Evolutionary conservation across 805 yeast genomes (phyloP), one percentile per base, ranked within the genome.

Genomic region (Schizosaccharomyces octosporus): DNA sequence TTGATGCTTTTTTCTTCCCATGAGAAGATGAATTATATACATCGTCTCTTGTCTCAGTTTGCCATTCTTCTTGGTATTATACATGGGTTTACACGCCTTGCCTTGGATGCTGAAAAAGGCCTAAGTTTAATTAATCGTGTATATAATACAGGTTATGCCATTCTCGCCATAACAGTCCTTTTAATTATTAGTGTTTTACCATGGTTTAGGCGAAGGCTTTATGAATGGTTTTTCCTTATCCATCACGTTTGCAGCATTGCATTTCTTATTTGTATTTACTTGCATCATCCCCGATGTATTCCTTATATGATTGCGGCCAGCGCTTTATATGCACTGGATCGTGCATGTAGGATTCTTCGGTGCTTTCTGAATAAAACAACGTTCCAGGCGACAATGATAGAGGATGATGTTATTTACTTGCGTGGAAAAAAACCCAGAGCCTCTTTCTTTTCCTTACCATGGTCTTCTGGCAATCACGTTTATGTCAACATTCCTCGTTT

Each of bases 381-480:
- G 9, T 29, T 51, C n/a, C 15, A 21, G 2, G 36, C 21, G 5
- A 13, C 7, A 2, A 24, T 51, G 31, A 13, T 51, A 3, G 57
- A 29, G 1, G 57, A 24, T 29, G 57, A 51, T 11, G 15, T 51
- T 13, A 11, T 51, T 2, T 21, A 24, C n/a, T 17, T 51, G 31
- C 19, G 27, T 7, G 57, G 36, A 29, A 21, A 21, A 17, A 21
- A 29, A 24, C 57, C 57, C 11, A 21, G 15, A 21, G n/a, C 11
- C 13, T 51, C 57, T 21, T 29, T 21, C 51, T 45, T 45, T 45
- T n/a, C 27, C 4, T 51, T 51, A 6, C 31, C 31, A 9, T 64
- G 66, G 66, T 62, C 66, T 57, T 62, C 66, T 7, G 66, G 66
- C 19, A 65, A 64, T 59, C 64, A 64, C 60, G 63, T 64, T 39